These are phyloP conservation scores for Aspergillus sergii DNA, from an alignment of 2,329 filamentous ascomycete genomes.

Conservation along the genomic window DNA sequence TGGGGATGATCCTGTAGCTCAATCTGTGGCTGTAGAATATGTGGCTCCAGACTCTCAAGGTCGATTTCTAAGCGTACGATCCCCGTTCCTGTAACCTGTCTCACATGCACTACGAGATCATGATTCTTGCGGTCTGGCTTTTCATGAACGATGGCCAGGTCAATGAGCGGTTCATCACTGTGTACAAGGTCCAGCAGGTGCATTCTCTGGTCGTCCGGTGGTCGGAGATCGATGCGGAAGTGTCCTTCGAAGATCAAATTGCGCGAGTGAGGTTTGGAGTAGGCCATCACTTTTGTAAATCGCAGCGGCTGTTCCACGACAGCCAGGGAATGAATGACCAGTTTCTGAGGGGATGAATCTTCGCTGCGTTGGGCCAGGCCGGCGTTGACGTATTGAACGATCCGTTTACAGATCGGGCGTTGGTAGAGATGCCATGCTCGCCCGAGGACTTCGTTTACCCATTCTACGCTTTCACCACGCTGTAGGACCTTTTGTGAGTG, in stretches of 20 bases:
- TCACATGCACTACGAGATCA: constrained; percentile 17
- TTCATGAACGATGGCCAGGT: constrained; percentile 15
- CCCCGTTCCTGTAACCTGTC: constrained; percentile 13
- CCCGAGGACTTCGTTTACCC: constrained; percentile 15
- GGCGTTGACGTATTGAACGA: constrained; percentile 18
- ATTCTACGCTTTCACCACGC: constrained; percentile 17
- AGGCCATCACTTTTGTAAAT: constrained; percentile 10
- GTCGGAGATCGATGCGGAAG: constrained; percentile 14
- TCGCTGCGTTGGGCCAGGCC: constrained; percentile 12
- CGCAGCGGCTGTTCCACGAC: constrained; percentile 16
- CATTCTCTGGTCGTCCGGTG: constrained; percentile 7
- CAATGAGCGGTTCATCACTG: constrained; percentile 12
- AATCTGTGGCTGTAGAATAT: constrained; percentile 17
- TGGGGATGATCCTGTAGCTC: constrained; percentile 19
- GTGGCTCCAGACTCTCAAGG: constrained; percentile 15
- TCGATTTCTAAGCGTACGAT: constrained; percentile 18
- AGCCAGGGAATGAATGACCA: constrained; percentile 17
- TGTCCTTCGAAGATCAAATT: constrained; percentile 19
- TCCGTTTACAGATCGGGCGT: constrained; percentile 10
- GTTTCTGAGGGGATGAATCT: constrained; percentile 8
- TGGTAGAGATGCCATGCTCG: constrained; percentile 22
- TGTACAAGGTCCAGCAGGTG: constrained; percentile 6
- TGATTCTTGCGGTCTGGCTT: constrained; percentile 10
- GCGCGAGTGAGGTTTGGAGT: constrained; percentile 9
- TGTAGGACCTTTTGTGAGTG: constrained; percentile 13